Base-by-base conservation (phyloP, 2,329 filamentous ascomycete species). In the Chaetomium sp. region DNA sequence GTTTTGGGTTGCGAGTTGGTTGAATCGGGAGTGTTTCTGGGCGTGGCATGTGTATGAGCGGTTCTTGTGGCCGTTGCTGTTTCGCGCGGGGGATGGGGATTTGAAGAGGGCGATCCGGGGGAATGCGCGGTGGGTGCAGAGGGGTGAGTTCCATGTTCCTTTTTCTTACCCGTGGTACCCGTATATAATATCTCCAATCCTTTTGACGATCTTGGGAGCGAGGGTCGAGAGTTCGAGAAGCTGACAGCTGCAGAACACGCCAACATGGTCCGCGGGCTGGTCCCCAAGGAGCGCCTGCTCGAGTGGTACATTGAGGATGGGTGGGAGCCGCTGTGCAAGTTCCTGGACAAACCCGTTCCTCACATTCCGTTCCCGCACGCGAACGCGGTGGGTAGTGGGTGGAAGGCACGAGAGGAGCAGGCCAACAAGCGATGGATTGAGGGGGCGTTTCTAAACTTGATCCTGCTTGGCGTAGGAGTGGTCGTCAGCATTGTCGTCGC, bases 291-390 rank as follows among this genome's bases (percentile, higher is more conserved):
- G 1, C 68, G 72, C 12, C 66, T 78, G 13, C 72, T 81, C 3
- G 77, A 79, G 57, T 80, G 74, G 73, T 71, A 74, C 10, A 71
- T 76, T 0, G 70, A 74, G 38, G 75, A 81, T 23, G 78, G 78
- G 16, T 80, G 78, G 78, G 75, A 70, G 56, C 78, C 78, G 10
- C 75, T 81, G 2, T 80, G 78, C 69, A 61, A 71, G 50, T 81
- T 80, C 54, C 65, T 80, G 1, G 74, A 72, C 16, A 76, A 77
- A 63, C 72, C 72, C 0, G 69, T 78, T 0, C 78, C 78, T 1
- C 65, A 72, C 0, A 60, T 67, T 33, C 65, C 69, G n/a, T 79
- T 79, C 62, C 77, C 77, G 1, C 73, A 73, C 53, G 71, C 72
- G 1, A 78, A 78, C 57, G 74, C 70, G 1, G 65, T 64, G 19